These are phyloP conservation scores for Pichia cephalocereana DNA, from an alignment of 805 yeast species.

Conservation along the genomic window DNA sequence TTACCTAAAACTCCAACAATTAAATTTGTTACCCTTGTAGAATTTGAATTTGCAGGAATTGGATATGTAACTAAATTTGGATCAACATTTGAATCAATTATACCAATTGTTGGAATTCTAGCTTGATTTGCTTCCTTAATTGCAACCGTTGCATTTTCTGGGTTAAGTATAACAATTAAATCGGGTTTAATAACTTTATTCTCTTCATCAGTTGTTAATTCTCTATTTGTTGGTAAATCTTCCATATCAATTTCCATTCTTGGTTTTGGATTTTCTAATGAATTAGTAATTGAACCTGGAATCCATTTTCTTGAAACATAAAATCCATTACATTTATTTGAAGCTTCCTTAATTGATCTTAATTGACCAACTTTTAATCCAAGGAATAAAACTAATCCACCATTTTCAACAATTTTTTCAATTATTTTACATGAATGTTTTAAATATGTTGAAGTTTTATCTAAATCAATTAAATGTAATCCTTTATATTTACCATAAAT, in stretches of 20 bases:
- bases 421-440: conserved; percentile 81
- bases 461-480: conserved; percentile 84
- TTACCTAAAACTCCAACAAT: conserved; percentile 75
- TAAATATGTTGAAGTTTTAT: conserved; percentile 66
- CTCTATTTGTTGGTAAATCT: conserved; percentile 57
- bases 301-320: conserved; percentile 84
- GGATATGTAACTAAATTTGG: conserved; percentile 88
- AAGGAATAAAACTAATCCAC: conserved; percentile 72
- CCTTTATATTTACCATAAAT: conserved; percentile 84
- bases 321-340: conserved; percentile 67
- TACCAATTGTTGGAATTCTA: conserved; percentile 87
- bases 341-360: conserved; percentile 69
- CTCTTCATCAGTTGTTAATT: conserved; percentile 40
- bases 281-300: conserved; percentile 90
- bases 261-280: conserved; percentile 47
- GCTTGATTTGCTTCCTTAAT: conserved; percentile 72
- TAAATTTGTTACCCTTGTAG: conserved; percentile 69
- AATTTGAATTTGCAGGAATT: conserved; percentile 93
- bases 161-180: conserved; percentile 76
- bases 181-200: conserved; percentile 72
- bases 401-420: conserved; percentile 71
- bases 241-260: conserved; percentile 70
- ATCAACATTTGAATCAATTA: conserved; percentile 90
- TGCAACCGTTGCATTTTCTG: conserved; percentile 75
- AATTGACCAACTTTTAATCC: conserved; percentile 79